A percentile compares a stretch with the other conserved stretches of the same genome.
Evolutionary conservation across 2,329 filamentous ascomycete species (phyloP).

Genomic region (Microdochium nivale): DNA sequence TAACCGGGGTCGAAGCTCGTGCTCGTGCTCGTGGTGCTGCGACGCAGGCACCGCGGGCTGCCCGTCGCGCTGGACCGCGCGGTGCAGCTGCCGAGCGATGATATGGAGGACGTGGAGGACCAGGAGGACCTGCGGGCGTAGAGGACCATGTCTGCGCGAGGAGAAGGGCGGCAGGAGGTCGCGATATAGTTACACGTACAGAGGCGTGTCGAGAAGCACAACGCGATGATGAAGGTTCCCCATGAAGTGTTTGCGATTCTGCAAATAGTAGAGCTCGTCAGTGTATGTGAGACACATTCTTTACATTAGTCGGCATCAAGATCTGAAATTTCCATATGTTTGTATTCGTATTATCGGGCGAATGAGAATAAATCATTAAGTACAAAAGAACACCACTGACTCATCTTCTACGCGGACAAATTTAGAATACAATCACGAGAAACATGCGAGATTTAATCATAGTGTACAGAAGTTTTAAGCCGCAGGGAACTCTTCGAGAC

Average conservation of each 20-base stretch:
- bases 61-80: slow-evolving; percentile 48
- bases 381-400: not conserved
- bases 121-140: not conserved
- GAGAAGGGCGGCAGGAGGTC: not conserved
- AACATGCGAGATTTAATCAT: not conserved
- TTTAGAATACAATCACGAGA: not conserved
- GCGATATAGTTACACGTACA: not conserved
- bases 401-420: not conserved
- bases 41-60: slow-evolving; percentile 44
- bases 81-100: slow-evolving; percentile 25
- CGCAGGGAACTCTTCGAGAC: not conserved
- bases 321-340: not conserved
- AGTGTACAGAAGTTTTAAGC: not conserved
- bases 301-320: not conserved
- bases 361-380: not conserved
- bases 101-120: not conserved
- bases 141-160: not conserved
- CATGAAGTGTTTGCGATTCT: not conserved
- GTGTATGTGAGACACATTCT: not conserved
- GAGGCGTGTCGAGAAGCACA: not conserved
- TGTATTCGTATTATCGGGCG: not conserved
- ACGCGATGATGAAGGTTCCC: not conserved
- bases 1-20: slow-evolving; percentile 46
- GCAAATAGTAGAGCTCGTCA: not conserved
- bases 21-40: slow-evolving; percentile 46